phyloP scores from a whole-genome alignment of 148 eudicot genomes.

The Rhododendron mucronatum region DNA sequence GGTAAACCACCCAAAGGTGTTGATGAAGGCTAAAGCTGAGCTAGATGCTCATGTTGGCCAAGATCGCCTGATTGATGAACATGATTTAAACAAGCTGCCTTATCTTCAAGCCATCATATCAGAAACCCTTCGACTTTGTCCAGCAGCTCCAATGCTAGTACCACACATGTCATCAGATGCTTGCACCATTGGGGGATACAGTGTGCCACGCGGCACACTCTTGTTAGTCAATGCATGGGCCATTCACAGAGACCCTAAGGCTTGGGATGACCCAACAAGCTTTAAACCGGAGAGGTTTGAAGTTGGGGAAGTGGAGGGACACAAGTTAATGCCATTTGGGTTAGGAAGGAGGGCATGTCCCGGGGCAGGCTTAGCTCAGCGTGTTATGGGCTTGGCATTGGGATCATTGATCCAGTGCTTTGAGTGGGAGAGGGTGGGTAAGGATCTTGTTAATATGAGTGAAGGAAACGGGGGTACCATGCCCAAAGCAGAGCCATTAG shows the following conservation, averaged over 20 bases:
- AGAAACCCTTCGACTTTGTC: not conserved
- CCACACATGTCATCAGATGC: not conserved
- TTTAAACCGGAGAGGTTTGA: not conserved
- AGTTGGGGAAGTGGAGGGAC: not conserved
- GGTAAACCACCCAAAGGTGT: not conserved
- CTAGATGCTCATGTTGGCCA: not conserved
- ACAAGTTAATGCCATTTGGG: not conserved
- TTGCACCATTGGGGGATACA: not conserved
- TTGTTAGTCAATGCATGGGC: not conserved
- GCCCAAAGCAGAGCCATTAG: not conserved
- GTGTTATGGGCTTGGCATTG: not conserved
- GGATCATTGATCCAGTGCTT: not conserved
- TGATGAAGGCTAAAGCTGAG: not conserved
- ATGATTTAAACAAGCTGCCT: not conserved
- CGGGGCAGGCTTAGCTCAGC: not conserved
- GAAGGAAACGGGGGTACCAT: not conserved
- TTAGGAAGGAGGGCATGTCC: not conserved
- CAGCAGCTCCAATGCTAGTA: not conserved
- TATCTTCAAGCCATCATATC: not conserved
- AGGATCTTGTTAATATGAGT: not conserved
- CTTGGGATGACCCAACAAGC: not conserved
- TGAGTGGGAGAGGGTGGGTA: not conserved
- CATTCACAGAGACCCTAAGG: not conserved
- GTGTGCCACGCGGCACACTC: not conserved
- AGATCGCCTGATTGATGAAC: not conserved